Evolutionary conservation across 2,329 filamentous ascomycete genomes (phyloP).

Genomic region (Ciborinia camelliae): DNA sequence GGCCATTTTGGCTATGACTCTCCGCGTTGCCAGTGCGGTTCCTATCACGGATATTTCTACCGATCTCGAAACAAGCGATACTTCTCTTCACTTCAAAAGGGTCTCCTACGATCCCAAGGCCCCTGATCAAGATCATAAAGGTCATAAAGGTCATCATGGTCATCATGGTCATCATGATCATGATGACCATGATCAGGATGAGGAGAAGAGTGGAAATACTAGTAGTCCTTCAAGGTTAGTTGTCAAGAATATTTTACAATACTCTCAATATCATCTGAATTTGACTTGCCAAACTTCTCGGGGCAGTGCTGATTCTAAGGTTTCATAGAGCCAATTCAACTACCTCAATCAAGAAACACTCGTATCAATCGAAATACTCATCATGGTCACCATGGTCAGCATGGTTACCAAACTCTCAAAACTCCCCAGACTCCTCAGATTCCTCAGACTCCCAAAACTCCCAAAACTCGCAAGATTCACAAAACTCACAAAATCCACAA

Average conservation of each 20-base stretch:
- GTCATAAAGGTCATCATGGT: too few species aligned
- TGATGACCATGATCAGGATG: too few species aligned
- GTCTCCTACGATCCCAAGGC: background rate
- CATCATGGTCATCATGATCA: too few species aligned
- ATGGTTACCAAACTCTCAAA: too few species aligned
- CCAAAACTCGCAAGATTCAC: too few species aligned
- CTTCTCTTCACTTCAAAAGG: background rate
- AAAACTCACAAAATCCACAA: background rate
- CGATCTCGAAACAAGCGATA: background rate
- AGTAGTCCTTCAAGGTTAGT: background rate
- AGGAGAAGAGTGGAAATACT: too few species aligned
- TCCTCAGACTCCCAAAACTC: too few species aligned
- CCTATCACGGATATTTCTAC: background rate
- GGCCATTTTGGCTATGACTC: background rate
- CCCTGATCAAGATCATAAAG: background rate
- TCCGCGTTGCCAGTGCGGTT: background rate
- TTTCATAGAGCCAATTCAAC: background rate
- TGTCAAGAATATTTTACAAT: background rate
- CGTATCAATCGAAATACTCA: background rate
- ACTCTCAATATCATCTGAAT: background rate
- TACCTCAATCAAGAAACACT: background rate
- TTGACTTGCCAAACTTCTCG: background rate
- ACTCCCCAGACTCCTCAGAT: too few species aligned
- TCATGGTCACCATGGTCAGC: too few species aligned
- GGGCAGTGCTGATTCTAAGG: background rate